These are phyloP conservation scores for Ceriops decandra DNA, from an alignment of 345 rosid genomes.

Conservation along the genomic window DNA sequence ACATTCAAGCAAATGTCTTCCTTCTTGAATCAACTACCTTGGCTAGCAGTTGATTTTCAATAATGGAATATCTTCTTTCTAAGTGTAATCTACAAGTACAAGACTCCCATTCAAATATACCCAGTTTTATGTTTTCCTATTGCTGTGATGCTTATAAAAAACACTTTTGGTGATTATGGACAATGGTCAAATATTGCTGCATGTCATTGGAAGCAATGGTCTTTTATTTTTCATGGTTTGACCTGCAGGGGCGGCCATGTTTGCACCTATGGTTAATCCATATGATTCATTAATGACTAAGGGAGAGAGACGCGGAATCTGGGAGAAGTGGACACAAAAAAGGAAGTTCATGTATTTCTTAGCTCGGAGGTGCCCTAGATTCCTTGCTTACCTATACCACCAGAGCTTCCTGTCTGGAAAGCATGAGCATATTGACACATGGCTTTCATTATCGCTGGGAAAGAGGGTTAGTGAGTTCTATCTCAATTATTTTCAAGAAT, in stretches of 20 bases:
- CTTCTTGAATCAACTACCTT: too few species aligned
- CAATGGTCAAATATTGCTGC: not conserved
- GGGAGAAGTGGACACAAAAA: slow-evolving; percentile 53
- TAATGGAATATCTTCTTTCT: too few species aligned
- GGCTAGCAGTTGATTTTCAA: too few species aligned
- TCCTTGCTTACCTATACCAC: slow-evolving; percentile 47
- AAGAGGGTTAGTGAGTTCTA: slow-evolving; percentile 41
- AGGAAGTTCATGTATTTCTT: slow-evolving; percentile 60
- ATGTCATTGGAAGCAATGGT: not conserved
- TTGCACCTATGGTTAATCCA: slow-evolving; percentile 72
- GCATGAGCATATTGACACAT: slow-evolving; percentile 59
- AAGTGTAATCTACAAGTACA: not conserved
- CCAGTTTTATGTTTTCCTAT: not conserved
- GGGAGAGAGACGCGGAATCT: slow-evolving; percentile 43
- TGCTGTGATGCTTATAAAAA: not conserved
- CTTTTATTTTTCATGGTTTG: not conserved
- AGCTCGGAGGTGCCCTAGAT: slow-evolving; percentile 53
- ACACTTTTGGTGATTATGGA: not conserved
- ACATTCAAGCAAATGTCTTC: not conserved
- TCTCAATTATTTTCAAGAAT: not conserved
- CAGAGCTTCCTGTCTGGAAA: slow-evolving; percentile 58
- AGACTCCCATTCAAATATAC: not conserved
- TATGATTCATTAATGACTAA: slow-evolving; percentile 56
- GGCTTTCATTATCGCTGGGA: slow-evolving; percentile 58
- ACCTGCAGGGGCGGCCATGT: slow-evolving; percentile 56